Percentiles rank a stretch among this genome's conserved stretches.
Evolutionary conservation across 306 rosid genomes (phyloP).

Genomic region (Senna tora): DNA sequence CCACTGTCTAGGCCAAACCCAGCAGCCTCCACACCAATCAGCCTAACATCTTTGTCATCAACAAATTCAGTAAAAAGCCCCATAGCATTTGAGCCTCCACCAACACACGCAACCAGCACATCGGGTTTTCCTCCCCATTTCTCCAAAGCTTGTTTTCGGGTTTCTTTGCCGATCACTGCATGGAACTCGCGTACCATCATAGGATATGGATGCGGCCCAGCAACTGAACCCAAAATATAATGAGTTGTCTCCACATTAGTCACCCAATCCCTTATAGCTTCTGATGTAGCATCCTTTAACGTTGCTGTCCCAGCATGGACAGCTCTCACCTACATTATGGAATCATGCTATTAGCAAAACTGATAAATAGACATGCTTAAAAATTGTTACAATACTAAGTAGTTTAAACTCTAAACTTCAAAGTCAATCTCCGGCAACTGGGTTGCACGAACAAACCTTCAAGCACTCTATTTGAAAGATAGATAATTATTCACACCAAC

Average conservation of each 20-base stretch:
- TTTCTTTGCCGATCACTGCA: constrained; percentile 89
- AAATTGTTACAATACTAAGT: background rate
- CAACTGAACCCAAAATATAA: constrained; percentile 96
- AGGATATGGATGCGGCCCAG: constrained; percentile 98
- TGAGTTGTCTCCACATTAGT: constrained; percentile 98
- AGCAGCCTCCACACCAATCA: constrained; percentile 96
- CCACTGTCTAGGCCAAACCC: constrained; percentile 94
- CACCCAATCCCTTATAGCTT: constrained; percentile 99
- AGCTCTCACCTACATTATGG: constrained; percentile 68
- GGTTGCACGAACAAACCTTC: constrained; percentile 21
- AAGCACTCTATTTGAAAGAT: background rate
- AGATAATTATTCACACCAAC: background rate
- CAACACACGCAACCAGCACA: constrained; percentile 86
- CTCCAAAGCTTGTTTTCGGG: constrained; percentile 89
- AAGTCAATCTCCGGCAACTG: constrained; percentile 18
- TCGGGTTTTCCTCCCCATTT: constrained; percentile 99
- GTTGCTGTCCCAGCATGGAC: constrained; percentile 98
- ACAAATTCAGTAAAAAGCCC: constrained; percentile 92
- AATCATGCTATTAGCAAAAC: constrained; percentile 24
- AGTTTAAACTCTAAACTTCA: background rate
- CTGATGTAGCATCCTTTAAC: constrained; percentile 96
- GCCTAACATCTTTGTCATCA: constrained; percentile 72
- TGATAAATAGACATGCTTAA: constrained; percentile 2
- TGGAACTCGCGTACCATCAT: constrained; percentile 99
- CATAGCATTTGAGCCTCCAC: constrained; percentile 98